phyloP scores from a whole-genome alignment of 208 protist genomes.

The Hexamita inflata region DNA sequence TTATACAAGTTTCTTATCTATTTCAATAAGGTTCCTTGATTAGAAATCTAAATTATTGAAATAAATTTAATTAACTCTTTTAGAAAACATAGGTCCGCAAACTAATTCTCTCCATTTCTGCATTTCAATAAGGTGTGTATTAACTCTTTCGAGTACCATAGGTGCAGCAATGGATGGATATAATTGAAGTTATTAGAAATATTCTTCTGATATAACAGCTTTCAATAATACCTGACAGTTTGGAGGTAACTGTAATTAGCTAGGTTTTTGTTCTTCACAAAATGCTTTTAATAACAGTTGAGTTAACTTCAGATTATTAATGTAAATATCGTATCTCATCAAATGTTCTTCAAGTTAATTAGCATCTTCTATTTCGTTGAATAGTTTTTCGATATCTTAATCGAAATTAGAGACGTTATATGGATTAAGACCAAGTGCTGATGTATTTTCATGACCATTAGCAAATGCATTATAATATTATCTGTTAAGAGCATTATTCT shows the following conservation, averaged over 20 bases:
- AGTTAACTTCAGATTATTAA: background rate
- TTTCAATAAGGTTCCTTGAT: background rate
- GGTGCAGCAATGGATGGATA: background rate
- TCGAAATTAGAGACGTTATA: background rate
- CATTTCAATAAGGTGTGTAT: background rate
- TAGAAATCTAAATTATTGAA: background rate
- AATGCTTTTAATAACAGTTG: background rate
- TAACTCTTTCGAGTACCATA: background rate
- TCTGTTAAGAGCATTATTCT: background rate
- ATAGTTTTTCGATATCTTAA: background rate
- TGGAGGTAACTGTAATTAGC: background rate
- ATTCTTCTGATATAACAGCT: background rate
- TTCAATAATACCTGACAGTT: background rate
- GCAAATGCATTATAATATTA: background rate
- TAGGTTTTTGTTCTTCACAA: background rate
- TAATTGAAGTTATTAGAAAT: background rate
- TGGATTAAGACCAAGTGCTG: background rate
- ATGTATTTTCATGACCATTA: background rate
- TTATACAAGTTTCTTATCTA: background rate
- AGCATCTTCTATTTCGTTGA: background rate
- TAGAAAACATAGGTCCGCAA: background rate
- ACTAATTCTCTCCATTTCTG: background rate
- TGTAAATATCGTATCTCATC: background rate
- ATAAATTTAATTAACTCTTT: background rate
- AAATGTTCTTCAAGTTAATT: background rate